Conservation (phyloP, 1,284 basidiomycete species). For the Irpex sp. region DNA sequence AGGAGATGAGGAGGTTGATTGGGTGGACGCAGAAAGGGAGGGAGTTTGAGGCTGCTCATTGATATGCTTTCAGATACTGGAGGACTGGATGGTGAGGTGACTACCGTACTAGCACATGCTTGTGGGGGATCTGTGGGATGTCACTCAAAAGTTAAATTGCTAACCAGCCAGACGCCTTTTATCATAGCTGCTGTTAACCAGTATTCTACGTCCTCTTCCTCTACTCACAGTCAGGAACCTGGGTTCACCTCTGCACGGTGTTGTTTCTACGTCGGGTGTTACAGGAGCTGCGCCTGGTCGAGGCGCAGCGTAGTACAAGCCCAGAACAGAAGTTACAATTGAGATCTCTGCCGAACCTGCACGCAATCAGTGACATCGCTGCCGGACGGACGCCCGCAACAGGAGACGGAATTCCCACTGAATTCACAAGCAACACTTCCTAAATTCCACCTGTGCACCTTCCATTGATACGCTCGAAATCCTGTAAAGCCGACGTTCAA, state of each 20-base stretch:
- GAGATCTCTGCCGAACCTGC: background rate
- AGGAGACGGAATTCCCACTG: background rate
- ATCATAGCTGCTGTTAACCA: too few relatives aligned
- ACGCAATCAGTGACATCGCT: background rate
- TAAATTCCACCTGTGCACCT: background rate
- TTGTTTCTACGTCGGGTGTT: background rate
- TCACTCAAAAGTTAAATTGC: background rate
- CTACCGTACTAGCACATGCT: background rate
- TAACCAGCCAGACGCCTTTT: background rate
- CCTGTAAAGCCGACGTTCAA: background rate
- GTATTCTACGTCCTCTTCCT: too few relatives aligned
- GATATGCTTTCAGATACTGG: too few relatives aligned
- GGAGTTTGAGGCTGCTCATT: background rate
- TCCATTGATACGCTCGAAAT: too few relatives aligned
- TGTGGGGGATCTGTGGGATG: background rate
- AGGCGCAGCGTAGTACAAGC: background rate
- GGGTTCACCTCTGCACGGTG: background rate
- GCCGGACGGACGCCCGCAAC: background rate
- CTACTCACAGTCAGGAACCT: too few relatives aligned
- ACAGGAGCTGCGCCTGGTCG: background rate
- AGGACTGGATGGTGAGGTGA: too few relatives aligned
- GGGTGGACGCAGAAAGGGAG: conserved; percentile 47
- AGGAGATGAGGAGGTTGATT: conserved; percentile 68
- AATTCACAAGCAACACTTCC: background rate
- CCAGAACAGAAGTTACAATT: background rate